Evolutionary conservation across 352 stramenopile genomes (phyloP).

Genomic region (Globisporangium ultimum): DNA sequence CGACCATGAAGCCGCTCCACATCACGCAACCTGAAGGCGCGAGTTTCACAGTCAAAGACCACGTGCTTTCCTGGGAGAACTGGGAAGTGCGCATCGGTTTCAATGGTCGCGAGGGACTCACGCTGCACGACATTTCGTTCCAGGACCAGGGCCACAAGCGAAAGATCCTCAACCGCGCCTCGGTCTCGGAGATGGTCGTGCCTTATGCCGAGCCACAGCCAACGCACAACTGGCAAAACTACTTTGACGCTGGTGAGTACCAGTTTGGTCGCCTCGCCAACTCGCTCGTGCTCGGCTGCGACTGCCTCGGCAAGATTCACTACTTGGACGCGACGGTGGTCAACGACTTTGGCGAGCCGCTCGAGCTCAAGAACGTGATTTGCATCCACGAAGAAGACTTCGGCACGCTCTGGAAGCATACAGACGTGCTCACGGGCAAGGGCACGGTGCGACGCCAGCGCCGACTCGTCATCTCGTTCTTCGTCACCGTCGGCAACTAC

Average conservation of each 20-base stretch:
- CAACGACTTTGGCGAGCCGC: constrained; percentile 45
- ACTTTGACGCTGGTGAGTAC: constrained; percentile 85
- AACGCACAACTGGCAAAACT: constrained; percentile 78
- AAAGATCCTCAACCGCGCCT: constrained; percentile 61
- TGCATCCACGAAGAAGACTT: constrained; percentile 87
- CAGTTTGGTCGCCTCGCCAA: constrained; percentile 75
- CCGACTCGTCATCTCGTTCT: constrained; percentile 81
- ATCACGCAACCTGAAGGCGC: constrained; percentile 74
- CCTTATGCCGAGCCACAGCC: constrained; percentile 73
- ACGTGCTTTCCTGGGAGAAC: constrained; percentile 74
- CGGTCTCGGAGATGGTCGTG: constrained; percentile 85
- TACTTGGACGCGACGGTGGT: constrained; percentile 77
- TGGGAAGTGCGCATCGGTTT: constrained; percentile 82
- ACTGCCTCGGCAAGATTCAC: constrained; percentile 82
- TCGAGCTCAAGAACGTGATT: constrained; percentile 62
- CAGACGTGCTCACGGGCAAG: constrained; percentile 26
- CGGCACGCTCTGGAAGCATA: constrained; percentile 81
- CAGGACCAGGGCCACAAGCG: constrained; percentile 32
- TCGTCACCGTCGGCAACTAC: constrained; percentile 86
- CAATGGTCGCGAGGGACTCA: constrained; percentile 77
- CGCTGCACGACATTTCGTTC: constrained; percentile 68
- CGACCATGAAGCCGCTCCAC: constrained; percentile 55
- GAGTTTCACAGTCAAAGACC: constrained; percentile 66
- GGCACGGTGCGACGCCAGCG: constrained; percentile 53
- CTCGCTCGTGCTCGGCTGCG: constrained; percentile 75